Base-by-base conservation (phyloP, 805 yeast species). In the Candida sphagnicola region DNA sequence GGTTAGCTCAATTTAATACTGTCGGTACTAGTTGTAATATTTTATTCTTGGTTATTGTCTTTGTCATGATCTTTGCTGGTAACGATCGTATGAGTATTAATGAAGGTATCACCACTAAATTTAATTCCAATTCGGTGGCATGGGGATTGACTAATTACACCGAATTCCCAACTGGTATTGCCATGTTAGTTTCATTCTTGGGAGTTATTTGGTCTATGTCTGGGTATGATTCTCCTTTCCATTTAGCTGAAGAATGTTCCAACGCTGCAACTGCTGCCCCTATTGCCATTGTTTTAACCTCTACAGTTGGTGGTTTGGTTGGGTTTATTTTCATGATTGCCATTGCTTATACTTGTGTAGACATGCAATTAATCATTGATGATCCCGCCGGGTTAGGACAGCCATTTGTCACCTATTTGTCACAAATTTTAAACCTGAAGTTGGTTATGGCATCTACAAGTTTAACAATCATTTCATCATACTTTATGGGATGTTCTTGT, bases 151-250 rank as follows among this genome's bases (percentile, higher is more conserved):
- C 65, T 31, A 80, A 80, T 56, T 72, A 67, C 44, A 77, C 85
- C 8, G 83, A 77, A 14, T 80, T 75, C 69, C 81, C 83, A n/a
- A 66, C 67, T 35, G 85, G 85, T 39, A 65, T 79, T 36, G 72
- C 81, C 18, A 64, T 77, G 50, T 56, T 80, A 40, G 67, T 77
- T 69, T 65, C 78, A 4, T 78, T 78, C 57, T 54, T 77, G 51
- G 79, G 82, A n/a, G 80, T 74, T 26, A 75, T 77, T 41, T 78
- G 83, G 83, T 77, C 82, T 28, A 80, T 82, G 86, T 73, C 82
- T 32, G 88, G 87, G 17, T 83, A 79, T 52, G 88, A 82, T 53
- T 77, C 85, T 16, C 85, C 88, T 0, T 82, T 81, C 65, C 88
- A 83, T 51, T 63, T 82, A 43, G 71, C 85, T n/a, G 90, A 82